These are phyloP conservation scores for Calonectria multiphialidica DNA, from an alignment of 2,329 filamentous ascomycete species.

Conservation along the genomic window DNA sequence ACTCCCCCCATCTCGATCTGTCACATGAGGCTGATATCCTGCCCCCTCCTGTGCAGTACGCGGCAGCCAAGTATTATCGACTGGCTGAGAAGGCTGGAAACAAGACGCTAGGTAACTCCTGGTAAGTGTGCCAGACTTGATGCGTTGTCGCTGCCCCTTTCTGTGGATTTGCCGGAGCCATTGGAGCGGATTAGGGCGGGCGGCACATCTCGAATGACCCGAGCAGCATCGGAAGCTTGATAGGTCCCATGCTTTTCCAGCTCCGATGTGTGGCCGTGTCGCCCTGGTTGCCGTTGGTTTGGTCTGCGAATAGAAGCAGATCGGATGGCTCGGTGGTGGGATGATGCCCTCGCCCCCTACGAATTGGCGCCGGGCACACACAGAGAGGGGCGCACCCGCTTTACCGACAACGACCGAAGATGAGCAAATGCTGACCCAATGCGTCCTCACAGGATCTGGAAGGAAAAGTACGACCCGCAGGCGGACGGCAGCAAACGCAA, in stretches of 20 bases:
- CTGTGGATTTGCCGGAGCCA: conserved; percentile 25
- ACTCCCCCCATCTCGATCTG: conserved; percentile 31
- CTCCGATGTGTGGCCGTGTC: background rate
- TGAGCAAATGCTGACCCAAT: conserved; percentile 32
- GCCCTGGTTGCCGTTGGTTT: background rate
- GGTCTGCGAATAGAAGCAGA: background rate
- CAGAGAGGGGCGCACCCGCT: background rate
- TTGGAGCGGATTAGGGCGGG: conserved; percentile 18
- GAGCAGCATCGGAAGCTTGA: conserved; percentile 18
- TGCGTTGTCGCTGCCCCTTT: conserved; percentile 30
- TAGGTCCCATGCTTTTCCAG: conserved; percentile 29
- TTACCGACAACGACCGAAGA: background rate
- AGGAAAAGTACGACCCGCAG: conserved; percentile 86
- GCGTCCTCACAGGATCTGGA: conserved; percentile 85
- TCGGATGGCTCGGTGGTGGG: conserved; percentile 13
- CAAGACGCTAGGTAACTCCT: conserved; percentile 93
- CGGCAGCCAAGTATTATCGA: conserved; percentile 90
- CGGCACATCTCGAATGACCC: conserved; percentile 13
- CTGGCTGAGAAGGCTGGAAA: conserved; percentile 89
- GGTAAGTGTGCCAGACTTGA: conserved; percentile 71
- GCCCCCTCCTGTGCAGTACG: conserved; percentile 66
- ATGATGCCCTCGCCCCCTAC: background rate
- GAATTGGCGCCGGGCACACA: background rate
- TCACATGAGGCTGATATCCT: conserved; percentile 64
- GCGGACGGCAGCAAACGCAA: conserved; percentile 56